Evolutionary conservation across 768 basidiomycete species (phyloP), one percentile per base, ranked within the genome.

Genomic region (Tricholoma sp.): DNA sequence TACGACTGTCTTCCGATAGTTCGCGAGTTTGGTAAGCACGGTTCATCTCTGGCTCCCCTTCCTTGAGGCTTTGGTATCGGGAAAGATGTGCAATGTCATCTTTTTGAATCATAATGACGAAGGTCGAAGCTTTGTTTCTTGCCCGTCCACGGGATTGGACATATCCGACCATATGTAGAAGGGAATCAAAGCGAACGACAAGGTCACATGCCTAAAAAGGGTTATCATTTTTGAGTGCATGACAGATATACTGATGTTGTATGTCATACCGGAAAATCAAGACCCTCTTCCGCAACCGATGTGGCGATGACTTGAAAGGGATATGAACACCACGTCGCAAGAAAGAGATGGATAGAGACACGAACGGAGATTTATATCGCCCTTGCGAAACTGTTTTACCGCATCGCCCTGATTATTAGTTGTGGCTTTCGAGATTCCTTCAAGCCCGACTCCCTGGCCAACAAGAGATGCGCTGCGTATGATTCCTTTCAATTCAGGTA

Each of bases 81-180:
- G 75, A 74, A 1, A 86, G 69, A 55, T 86, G 82, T 1, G 74
- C 71, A 1, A 72, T 67, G 50, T 86, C 78, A 51, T 82, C 80
- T 58, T 86, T 73, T 59, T 85, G 82, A 16, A 91, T 77, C 90
- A 96, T 88, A 29, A 94, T 79, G 45, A 94, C 75, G 63, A 90
- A 95, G 2, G 83, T 86, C 1, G 92, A 92, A 0, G 81, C 75
- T 56, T 82, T 81, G 58, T 85, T 87, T 47, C 94, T 78, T 0
- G 94, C 93, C 11, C 94, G 80, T 37, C 94, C 94, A 24, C 94
- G 84, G 18, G 90, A 93, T 68, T 96, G 94, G 41, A 95, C 82
- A 63, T 95, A 95, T 50, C 87, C 88, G 18, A 88, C 85, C 81
- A 94, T 85, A 59, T 92, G 90, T 39, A 87, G 82, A 7, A 94